A percentile compares a stretch with the other conserved stretches of the same genome.
These are phyloP conservation scores for Rhododendron mucronatum DNA, from an alignment of 148 eudicot species.

Conservation along the genomic window DNA sequence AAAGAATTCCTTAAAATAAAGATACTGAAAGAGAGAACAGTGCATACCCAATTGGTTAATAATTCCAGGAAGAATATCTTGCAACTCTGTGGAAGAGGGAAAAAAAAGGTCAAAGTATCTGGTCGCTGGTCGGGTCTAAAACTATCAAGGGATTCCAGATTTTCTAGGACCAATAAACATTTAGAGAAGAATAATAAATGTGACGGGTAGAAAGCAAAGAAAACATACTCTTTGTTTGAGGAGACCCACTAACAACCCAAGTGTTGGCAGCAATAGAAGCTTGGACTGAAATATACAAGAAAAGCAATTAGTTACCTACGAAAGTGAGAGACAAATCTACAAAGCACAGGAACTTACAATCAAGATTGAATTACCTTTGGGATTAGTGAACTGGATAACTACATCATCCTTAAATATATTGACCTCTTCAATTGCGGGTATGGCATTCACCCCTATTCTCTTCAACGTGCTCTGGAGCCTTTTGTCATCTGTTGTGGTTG, in stretches of 20 bases:
- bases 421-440: conserved; percentile 87
- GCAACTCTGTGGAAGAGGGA: conserved; percentile 48
- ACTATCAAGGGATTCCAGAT: neutral
- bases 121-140: neutral
- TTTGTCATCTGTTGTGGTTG: conserved; percentile 86
- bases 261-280: conserved; percentile 89
- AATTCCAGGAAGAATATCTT: conserved; percentile 86
- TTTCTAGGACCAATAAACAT: neutral
- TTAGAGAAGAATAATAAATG: neutral
- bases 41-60: conserved; percentile 77
- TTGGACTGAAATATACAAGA: conserved; percentile 58
- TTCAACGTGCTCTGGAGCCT: conserved; percentile 84
- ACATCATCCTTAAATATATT: conserved; percentile 84
- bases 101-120: neutral
- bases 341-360: neutral
- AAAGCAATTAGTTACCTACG: neutral
- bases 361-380: conserved; percentile 48
- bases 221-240: conserved; percentile 77
- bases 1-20: neutral
- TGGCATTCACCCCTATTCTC: conserved; percentile 82
- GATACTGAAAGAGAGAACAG: neutral
- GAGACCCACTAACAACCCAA: conserved; percentile 94
- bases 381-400: conserved; percentile 75
- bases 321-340: neutral
- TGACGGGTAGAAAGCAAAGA: conserved; percentile 2